Base-by-base conservation (phyloP, 192 early-diverging fungal species). In the Podila clonocystis region DNA sequence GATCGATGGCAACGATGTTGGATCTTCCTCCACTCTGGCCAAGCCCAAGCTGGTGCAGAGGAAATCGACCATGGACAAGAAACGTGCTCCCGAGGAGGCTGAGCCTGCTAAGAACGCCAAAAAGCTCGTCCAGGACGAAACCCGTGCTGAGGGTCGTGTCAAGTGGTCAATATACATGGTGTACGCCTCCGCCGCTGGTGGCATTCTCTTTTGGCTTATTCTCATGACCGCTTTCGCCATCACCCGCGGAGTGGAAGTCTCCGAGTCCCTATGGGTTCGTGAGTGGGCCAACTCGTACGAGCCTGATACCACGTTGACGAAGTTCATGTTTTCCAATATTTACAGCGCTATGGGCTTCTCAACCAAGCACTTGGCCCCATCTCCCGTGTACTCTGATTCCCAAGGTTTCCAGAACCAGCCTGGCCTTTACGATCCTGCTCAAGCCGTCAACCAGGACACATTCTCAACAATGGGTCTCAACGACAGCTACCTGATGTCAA, bases 61-160 rank as follows among this genome's bases (percentile, higher is more conserved):
- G 1, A 75, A 80, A 19, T 48, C 85, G 83, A 73, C 33, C 2
- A 60, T 82, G 67, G 75, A 85, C 64, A 68, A 87, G 72, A 58
- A 72, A 34, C 72, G 64, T 5, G 62, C 50, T 24, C 4, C 65
- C 2, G 22, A 63, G 8, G 66, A 58, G 4, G 8, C 62, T 4
- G 70, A 9, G 9, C 63, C 34, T 2, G 61, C 58, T 31, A 80
- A 73, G 67, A 70, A 80, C 24, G 71, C 76, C 68, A 82, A 55
- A 75, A 83, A 86, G 67, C 82, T 97, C 48, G 92, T 97, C 36
- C 85, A 89, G 64, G 91, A 92, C 17, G 97, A 98, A 79, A 92
- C 95, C 70, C 87, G 91, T 61, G 92, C 90, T 38, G 85, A 88
- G 9, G 97, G 97, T 3, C 88, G 88, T 71, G 96, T 97, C 60